Conservation (phyloP, 345 rosid genomes). For the Hibiscus syriacus region DNA sequence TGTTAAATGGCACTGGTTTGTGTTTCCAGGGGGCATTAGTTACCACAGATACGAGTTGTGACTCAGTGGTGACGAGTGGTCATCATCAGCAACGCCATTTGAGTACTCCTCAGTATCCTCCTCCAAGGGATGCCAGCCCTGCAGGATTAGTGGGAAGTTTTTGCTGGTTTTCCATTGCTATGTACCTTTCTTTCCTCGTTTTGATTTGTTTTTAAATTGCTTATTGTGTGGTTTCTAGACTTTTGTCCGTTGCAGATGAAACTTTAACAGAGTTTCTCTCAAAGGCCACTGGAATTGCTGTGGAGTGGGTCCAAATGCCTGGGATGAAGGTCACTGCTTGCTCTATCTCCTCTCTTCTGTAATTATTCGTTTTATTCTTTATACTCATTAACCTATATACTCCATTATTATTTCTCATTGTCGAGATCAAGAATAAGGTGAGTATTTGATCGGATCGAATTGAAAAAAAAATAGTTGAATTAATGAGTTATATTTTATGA, state of each 20-base stretch:
- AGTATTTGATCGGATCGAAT: too few relatives aligned
- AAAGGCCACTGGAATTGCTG: conserved; percentile 99
- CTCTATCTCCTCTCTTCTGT: neutral
- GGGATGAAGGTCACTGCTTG: conserved; percentile 81
- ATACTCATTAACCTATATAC: neutral
- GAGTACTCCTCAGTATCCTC: conserved; percentile 78
- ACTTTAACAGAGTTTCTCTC: conserved; percentile 99
- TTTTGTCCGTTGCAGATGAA: conserved; percentile 98
- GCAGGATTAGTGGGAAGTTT: conserved; percentile 58
- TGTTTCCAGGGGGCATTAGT: conserved; percentile 40
- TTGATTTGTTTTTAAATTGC: conserved; percentile 15
- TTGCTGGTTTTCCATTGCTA: conserved; percentile 2
- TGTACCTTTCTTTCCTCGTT: too few relatives aligned
- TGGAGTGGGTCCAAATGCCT: conserved; percentile 99
- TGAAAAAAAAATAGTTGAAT: too few relatives aligned
- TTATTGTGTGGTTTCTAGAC: conserved; percentile 32
- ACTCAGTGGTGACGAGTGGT: conserved; percentile 73
- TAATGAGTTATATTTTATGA: too few relatives aligned
- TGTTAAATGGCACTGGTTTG: neutral
- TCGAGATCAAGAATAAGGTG: too few relatives aligned
- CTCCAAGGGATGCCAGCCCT: conserved; percentile 83
- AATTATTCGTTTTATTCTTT: conserved; percentile 5
- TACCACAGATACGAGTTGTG: conserved; percentile 67
- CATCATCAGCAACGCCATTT: conserved; percentile 69
- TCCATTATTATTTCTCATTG: conserved; percentile 16